A percentile compares a stretch with the other conserved stretches of the same genome.
Conservation (phyloP, 2,329 filamentous ascomycete species). For the Colletotrichum orchidophilum region DNA sequence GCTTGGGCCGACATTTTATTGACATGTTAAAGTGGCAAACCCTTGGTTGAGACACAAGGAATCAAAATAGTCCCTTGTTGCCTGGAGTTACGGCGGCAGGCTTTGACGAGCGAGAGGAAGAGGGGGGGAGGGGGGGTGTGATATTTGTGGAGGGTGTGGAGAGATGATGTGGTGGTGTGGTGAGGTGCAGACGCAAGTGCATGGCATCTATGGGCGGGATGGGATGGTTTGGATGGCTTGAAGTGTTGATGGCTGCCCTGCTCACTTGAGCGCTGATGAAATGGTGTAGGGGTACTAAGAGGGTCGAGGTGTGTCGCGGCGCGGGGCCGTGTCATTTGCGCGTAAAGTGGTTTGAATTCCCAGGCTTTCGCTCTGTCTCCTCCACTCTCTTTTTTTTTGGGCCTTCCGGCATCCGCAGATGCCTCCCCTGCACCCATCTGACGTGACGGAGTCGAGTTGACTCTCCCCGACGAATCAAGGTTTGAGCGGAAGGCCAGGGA, state of each 20-base stretch:
- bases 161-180: neutral
- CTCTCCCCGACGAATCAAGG: constrained; percentile 23
- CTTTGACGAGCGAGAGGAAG: constrained; percentile 20
- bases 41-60: constrained; percentile 34
- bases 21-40: constrained; percentile 28
- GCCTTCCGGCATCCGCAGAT: constrained; percentile 22
- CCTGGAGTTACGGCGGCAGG: constrained; percentile 33
- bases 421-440: constrained; percentile 39
- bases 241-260: constrained; percentile 3
- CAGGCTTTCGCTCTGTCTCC: constrained; percentile 8
- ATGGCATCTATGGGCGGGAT: constrained; percentile 16
- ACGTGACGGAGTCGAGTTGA: constrained; percentile 23
- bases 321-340: constrained; percentile 40
- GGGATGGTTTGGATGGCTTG: constrained; percentile 11
- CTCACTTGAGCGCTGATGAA: constrained; percentile 2
- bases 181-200: constrained; percentile 21
- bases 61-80: constrained; percentile 35
- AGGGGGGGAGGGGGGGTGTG: constrained; percentile 6
- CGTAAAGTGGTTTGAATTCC: constrained; percentile 45
- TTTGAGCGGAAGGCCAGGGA: constrained; percentile 13
- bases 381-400: neutral
- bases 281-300: constrained; percentile 35
- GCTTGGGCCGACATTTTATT: constrained; percentile 33
- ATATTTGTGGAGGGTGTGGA: constrained; percentile 24
- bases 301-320: constrained; percentile 34